Evolutionary conservation across 805 yeast species (phyloP).

Genomic region (Starmerella vaccinii): DNA sequence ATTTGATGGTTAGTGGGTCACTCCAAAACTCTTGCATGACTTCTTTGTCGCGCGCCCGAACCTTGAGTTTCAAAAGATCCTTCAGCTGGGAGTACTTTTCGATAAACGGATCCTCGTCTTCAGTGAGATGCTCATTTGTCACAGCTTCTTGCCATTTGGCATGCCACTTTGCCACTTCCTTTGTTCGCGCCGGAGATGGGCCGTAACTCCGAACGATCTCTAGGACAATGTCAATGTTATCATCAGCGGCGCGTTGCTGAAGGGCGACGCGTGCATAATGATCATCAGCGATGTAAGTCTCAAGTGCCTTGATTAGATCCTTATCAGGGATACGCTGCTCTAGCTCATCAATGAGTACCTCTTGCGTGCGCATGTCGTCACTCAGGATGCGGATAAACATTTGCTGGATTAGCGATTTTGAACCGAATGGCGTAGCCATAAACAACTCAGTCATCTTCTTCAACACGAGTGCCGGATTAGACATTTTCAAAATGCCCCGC

Average conservation of each 20-base stretch:
- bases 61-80: slow-evolving; percentile 50
- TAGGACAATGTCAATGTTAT: slow-evolving; percentile 21
- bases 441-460: slow-evolving; percentile 71
- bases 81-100: slow-evolving; percentile 45
- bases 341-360: slow-evolving; percentile 42
- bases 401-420: slow-evolving; percentile 58
- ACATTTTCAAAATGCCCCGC: slow-evolving; percentile 63
- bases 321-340: slow-evolving; percentile 32
- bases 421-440: slow-evolving; percentile 67
- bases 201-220: slow-evolving; percentile 15
- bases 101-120: slow-evolving; percentile 30
- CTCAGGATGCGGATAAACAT: slow-evolving; percentile 61
- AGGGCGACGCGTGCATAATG: slow-evolving; percentile 26
- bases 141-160: slow-evolving; percentile 32
- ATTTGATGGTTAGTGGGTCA: slow-evolving; percentile 68
- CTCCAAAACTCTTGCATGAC: slow-evolving; percentile 69
- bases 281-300: slow-evolving; percentile 21
- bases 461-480: slow-evolving; percentile 80
- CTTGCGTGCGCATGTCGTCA: slow-evolving; percentile 62
- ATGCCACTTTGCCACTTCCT: slow-evolving; percentile 28
- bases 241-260: slow-evolving; percentile 25
- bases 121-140: slow-evolving; percentile 19
- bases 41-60: slow-evolving; percentile 67
- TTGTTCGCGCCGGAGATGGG: slow-evolving; percentile 16
- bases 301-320: slow-evolving; percentile 24